phyloP scores from a whole-genome alignment of 192 early-diverging fungal genomes.

The Dissophora ornata region DNA sequence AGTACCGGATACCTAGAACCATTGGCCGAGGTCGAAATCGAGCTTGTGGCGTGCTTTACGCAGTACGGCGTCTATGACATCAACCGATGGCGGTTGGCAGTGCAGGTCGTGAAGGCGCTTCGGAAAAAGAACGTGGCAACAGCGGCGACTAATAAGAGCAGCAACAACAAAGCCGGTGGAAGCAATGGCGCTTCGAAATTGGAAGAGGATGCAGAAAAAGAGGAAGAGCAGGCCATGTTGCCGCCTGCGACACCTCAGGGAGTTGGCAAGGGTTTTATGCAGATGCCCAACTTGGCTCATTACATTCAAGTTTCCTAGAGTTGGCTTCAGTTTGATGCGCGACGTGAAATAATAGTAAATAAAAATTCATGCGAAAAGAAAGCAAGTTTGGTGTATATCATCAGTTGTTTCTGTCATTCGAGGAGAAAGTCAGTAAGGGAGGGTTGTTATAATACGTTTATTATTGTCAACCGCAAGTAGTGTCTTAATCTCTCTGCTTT shows the following conservation, averaged over 20 bases:
- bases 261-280: slow-evolving; percentile 48
- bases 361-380: neutral
- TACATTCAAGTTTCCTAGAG: slow-evolving; percentile 39
- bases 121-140: slow-evolving; percentile 19
- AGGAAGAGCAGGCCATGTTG: neutral
- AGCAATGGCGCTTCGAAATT: neutral
- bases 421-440: no score
- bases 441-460: no score
- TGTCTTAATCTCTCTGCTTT: neutral
- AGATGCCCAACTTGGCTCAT: slow-evolving; percentile 52
- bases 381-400: neutral
- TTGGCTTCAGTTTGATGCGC: no score
- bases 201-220: slow-evolving; percentile 5
- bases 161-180: no score
- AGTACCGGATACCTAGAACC: slow-evolving; percentile 68
- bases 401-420: no score
- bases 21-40: slow-evolving; percentile 58
- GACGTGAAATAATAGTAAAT: slow-evolving; percentile 2
- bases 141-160: neutral
- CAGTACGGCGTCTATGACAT: slow-evolving; percentile 78
- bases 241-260: slow-evolving; percentile 10
- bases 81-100: slow-evolving; percentile 76
- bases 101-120: slow-evolving; percentile 53
- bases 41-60: slow-evolving; percentile 66
- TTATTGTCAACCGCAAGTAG: no score